Conservation (phyloP, 768 basidiomycete genomes). For the Trametes gibbosa region DNA sequence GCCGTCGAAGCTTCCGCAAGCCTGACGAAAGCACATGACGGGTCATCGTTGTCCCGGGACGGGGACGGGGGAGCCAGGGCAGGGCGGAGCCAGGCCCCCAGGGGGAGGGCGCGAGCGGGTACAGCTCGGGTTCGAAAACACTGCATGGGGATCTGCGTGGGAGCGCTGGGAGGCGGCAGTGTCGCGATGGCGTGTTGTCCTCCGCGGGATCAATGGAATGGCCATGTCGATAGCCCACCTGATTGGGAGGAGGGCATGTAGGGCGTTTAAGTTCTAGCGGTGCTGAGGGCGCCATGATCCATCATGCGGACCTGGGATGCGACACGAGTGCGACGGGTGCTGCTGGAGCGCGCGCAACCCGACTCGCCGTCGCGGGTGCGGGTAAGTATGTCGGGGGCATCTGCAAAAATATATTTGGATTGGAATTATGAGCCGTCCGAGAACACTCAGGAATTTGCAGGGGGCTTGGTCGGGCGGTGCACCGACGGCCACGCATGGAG, state of each 20-base stretch:
- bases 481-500: too few relatives aligned
- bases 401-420: too few relatives aligned
- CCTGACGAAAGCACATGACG: too few relatives aligned
- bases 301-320: background rate
- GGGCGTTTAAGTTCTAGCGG: too few relatives aligned
- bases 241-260: background rate
- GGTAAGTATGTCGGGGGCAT: background rate
- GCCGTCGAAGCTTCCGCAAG: too few relatives aligned
- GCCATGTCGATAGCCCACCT: background rate
- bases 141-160: constrained; percentile 11
- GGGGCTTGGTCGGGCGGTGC: too few relatives aligned
- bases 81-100: background rate
- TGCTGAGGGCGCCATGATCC: too few relatives aligned
- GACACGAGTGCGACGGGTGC: background rate
- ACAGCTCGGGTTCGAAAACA: constrained; percentile 11
- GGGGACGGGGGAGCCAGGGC: too few relatives aligned
- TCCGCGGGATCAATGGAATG: background rate
- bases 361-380: too few relatives aligned
- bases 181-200: constrained; percentile 7
- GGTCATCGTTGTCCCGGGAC: too few relatives aligned
- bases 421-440: too few relatives aligned
- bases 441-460: too few relatives aligned
- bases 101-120: background rate
- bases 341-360: background rate
- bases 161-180: constrained; percentile 10